These are phyloP conservation scores for Phytophthora agathidicida DNA, from an alignment of 352 stramenopile genomes.

Conservation along the genomic window DNA sequence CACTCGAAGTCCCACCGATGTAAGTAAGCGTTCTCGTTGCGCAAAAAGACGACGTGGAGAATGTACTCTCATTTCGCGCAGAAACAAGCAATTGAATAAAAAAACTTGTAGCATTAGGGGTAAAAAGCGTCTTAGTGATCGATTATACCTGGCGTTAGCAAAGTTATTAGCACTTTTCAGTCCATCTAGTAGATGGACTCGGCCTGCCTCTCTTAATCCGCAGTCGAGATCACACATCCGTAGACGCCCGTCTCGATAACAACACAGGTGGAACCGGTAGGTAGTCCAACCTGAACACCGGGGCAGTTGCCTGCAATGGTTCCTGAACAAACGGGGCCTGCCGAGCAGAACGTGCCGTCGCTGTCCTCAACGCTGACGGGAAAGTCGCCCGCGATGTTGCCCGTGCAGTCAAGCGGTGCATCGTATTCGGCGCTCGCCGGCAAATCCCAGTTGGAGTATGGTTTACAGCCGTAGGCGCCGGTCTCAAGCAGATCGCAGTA, in stretches of 20 bases:
- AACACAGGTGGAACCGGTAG: constrained; percentile 20
- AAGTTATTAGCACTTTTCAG: too few relatives aligned
- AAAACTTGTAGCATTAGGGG: too few relatives aligned
- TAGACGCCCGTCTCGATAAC: constrained; percentile 30
- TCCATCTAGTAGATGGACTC: too few relatives aligned
- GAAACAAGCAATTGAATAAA: too few relatives aligned
- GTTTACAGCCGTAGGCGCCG: constrained; percentile 29
- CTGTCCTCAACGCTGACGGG: constrained; percentile 20
- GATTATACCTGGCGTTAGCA: too few relatives aligned
- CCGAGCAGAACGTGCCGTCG: constrained; percentile 12
- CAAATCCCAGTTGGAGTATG: constrained; percentile 6
- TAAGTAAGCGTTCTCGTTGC: too few relatives aligned
- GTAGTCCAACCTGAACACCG: constrained; percentile 10
- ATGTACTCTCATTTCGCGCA: too few relatives aligned
- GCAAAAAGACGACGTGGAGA: too few relatives aligned
- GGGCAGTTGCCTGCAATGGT: constrained; percentile 19
- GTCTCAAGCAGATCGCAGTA: constrained; percentile 35
- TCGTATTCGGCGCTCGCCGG: constrained; percentile 16
- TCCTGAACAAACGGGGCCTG: constrained; percentile 11
- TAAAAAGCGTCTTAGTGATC: too few relatives aligned
- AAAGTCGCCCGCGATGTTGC: constrained; percentile 14
- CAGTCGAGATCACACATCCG: constrained; percentile 20
- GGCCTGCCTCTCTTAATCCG: too few relatives aligned
- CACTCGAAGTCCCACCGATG: too few relatives aligned
- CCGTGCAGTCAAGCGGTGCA: constrained; percentile 19